Conservation (phyloP, 495 filamentous ascomycete genomes). For the Lasiosphaeria miniovina region DNA sequence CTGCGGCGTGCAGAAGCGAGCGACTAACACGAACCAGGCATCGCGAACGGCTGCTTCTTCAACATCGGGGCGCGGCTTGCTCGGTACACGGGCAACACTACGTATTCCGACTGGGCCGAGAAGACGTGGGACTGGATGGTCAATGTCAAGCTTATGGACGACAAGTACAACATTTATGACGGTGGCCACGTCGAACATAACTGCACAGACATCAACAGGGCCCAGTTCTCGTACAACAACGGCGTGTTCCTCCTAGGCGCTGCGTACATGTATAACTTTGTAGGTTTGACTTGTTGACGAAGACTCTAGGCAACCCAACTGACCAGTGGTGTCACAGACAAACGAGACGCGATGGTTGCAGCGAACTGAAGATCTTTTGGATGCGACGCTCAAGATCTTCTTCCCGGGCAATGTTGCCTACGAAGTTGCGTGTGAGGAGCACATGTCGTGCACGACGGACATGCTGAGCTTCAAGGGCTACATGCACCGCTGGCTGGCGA, state of each 20-base stretch:
- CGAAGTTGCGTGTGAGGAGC: slow-evolving; percentile 67
- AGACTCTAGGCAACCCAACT: slow-evolving; percentile 4
- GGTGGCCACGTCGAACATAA: slow-evolving; percentile 64
- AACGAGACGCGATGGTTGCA: slow-evolving; percentile 57
- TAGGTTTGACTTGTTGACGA: slow-evolving; percentile 30
- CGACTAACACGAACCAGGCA: slow-evolving; percentile 35
- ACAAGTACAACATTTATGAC: slow-evolving; percentile 67
- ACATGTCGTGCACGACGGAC: slow-evolving; percentile 65
- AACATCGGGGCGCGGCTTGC: slow-evolving; percentile 77
- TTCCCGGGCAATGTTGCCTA: slow-evolving; percentile 50
- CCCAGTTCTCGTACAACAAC: slow-evolving; percentile 77
- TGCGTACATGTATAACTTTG: slow-evolving; percentile 74
- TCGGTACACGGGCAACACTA: slow-evolving; percentile 71
- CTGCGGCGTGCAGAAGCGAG: background rate
- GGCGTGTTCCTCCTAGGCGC: slow-evolving; percentile 70
- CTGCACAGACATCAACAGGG: slow-evolving; percentile 59
- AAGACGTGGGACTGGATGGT: slow-evolving; percentile 71
- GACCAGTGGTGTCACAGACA: slow-evolving; percentile 42
- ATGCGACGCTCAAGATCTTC: slow-evolving; percentile 60
- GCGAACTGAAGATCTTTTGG: slow-evolving; percentile 57
- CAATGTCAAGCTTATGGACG: slow-evolving; percentile 60
- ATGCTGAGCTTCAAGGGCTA: slow-evolving; percentile 86
- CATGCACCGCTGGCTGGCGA: slow-evolving; percentile 76
- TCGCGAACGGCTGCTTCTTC: slow-evolving; percentile 85
- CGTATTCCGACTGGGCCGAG: slow-evolving; percentile 73